Base-by-base conservation (phyloP, 106 monocot species). In the Platanthera zijinensis region DNA sequence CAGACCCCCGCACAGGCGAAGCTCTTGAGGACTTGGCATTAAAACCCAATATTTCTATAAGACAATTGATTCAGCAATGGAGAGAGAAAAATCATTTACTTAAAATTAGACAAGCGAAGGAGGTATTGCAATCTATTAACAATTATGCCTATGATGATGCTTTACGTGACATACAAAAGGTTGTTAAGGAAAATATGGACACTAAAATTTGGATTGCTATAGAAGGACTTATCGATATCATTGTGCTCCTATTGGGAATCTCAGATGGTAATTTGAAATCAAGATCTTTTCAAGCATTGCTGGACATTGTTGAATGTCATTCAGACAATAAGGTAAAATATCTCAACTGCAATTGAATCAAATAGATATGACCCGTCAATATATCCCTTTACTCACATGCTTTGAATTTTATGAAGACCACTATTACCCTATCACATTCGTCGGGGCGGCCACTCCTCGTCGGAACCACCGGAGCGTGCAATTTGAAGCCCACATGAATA, bases 201-300 rank as follows among this genome's bases (percentile, higher is more conserved):
- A 52, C 17, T 46, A 80, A 80, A 19, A 63, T 74, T 74, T 80
- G 80, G 80, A 74, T 80, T 63, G 64, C 74, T 12, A 62, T 80
- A 11, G 80, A 64, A 10, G 80, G 80, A n/a, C 61, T 80, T 39
- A 80, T 80, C 74, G 74, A 80, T 39, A 66, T 80, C 13, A 80
- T 80, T 45, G 30, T 80, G 5, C 64, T 22, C 5, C n/a, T 67
- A 18, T 11, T 50, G 19, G 32, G 19, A 17, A 48, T 9, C 3
- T 74, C 14, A 10, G 66, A 52, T 32, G 21, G 13, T 74, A 50
- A 64, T 45, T 63, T 80, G 51, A 74, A 80, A 52, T 66, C 19
- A 18, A 74, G 45, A 18, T 61, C 74, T 51, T 45, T 80, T 47
- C 17, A 32, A 39, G 66, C 74, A 80, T 64, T 80, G 45, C 15